Evolutionary conservation across 129 eudicot genomes (phyloP), one percentile per base, ranked within the genome.

Genomic region (Centaurea solstitialis): DNA sequence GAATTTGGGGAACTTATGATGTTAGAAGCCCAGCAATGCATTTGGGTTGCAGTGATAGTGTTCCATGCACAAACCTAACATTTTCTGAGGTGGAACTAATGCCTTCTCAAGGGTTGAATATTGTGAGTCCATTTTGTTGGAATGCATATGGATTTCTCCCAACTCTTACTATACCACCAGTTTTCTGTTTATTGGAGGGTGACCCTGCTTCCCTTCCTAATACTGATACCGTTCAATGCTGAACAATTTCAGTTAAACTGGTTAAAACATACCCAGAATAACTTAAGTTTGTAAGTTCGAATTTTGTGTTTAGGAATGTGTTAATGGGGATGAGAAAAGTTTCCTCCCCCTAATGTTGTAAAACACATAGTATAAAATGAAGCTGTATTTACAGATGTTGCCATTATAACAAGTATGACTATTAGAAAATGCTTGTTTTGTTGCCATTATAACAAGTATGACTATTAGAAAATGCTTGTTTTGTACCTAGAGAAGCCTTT

Each of bases 41-140:
- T 84, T 76, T 94, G 68, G 96, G 91, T 30, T 94, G 98, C 82
- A 94, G 98, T 78, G 90, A 83, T 50, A 59, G 85, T 0, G 76
- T 94, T 35, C 98, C 98, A 0, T 94, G 98, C 82, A 92, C 92
- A 0, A 92, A 95, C 76, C 79, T 95, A 43, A 92, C 94, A 2
- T 73, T 95, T 57, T 79, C 86, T 3, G 92, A 87, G 0, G 82
- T 95, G 30, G 97, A 91, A 66, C 73, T 95, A 77, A 33, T 67
- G 65, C 99, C 99, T 33, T 87, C 97, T n/a, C 88, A 82, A 70
- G 93, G 92, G 22, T 74, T 45, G 12, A 74, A 20, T 2, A 45
- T 87, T 26, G 28, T 80, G 76, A 82, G 74, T 23, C 92, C 99
- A 2, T 88, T 83, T 76, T 95, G 99, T 78, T 95, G 99, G 99